Percentiles rank a stretch among this genome's conserved stretches.
phyloP scores from a whole-genome alignment of 345 rosid species.

The Aquilaria malaccensis region DNA sequence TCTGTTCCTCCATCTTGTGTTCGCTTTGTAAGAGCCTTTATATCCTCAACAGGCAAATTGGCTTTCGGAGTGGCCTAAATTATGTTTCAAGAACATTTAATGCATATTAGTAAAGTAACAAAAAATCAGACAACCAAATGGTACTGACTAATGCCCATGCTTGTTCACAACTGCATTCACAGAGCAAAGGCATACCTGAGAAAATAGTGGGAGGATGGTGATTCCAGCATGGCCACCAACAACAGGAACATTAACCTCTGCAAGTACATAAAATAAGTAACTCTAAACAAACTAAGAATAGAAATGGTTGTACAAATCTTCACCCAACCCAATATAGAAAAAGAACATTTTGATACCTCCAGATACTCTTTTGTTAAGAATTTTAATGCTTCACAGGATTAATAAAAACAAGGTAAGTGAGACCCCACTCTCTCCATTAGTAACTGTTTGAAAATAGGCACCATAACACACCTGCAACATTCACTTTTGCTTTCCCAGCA shows the following conservation, averaged over 20 bases:
- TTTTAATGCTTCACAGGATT: too few relatives aligned
- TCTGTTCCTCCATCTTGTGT: constrained; percentile 94
- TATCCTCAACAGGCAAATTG: constrained; percentile 50
- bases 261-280: constrained; percentile 7
- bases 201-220: constrained; percentile 66
- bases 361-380: background rate
- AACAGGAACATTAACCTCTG: constrained; percentile 66
- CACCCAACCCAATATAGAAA: background rate
- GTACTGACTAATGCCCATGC: too few relatives aligned
- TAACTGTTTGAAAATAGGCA: background rate
- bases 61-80: constrained; percentile 74
- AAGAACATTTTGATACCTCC: background rate
- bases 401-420: too few relatives aligned
- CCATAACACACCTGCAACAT: constrained; percentile 44
- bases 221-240: constrained; percentile 80
- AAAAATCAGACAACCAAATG: constrained; percentile 7
- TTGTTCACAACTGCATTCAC: too few relatives aligned
- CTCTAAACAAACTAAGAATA: constrained; percentile 4
- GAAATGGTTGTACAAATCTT: background rate
- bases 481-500: constrained; percentile 61
- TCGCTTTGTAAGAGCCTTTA: constrained; percentile 68
- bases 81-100: too few relatives aligned
- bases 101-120: background rate
- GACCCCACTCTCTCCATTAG: too few relatives aligned
- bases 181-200: constrained; percentile 29